Evolutionary conservation across 2,329 filamentous ascomycete species (phyloP), one percentile per base, ranked within the genome.

Genomic region (Penicillium occitanis): DNA sequence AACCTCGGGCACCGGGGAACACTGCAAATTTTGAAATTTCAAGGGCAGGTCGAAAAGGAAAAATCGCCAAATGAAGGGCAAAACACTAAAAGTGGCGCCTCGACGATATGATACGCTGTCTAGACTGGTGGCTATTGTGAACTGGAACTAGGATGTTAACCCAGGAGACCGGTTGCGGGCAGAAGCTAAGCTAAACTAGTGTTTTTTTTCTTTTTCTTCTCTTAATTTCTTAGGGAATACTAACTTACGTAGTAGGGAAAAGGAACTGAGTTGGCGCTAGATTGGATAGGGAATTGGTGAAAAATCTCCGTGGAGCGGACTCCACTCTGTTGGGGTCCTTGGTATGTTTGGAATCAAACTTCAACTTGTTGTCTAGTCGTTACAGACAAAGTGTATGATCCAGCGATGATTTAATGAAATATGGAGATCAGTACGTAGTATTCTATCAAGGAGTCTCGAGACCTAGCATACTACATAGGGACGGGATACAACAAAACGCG

Each of bases 1-100:
- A 73, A 67, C 70, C 69, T 71, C 70, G 73, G 74, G 71, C 73
- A 71, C 72, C 74, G 75, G 75, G 75, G 75, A 77, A 76, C 71
- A 67, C 67, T 67, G 63, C 68, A 28, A 53, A 22, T 42, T 40
- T 33, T 28, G 33, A 69, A 72, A 70, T 66, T 68, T 70, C 37
- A 60, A 60, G 14, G 57, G 57, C 19, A 51, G 44, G 42, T 11
- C 48, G 19, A 44, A 46, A 33, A 46, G 14, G 14, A 44, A 53
- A 51, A 48, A 48, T 10, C n/a, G 28, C 48, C 48, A n/a, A 51
- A 44, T 44, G 30, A 44, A 8, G 17, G 5, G 10, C 50, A 57
- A 63, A 64, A 58, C 71, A 74, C 73, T 75, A 76, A 75, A 65
- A 67, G 69, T 69, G 68, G 68, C 72, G 71, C 74, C 22, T 71